These are phyloP conservation scores for Bidens hawaiensis DNA, from an alignment of 140 eudicot genomes.

Conservation along the genomic window DNA sequence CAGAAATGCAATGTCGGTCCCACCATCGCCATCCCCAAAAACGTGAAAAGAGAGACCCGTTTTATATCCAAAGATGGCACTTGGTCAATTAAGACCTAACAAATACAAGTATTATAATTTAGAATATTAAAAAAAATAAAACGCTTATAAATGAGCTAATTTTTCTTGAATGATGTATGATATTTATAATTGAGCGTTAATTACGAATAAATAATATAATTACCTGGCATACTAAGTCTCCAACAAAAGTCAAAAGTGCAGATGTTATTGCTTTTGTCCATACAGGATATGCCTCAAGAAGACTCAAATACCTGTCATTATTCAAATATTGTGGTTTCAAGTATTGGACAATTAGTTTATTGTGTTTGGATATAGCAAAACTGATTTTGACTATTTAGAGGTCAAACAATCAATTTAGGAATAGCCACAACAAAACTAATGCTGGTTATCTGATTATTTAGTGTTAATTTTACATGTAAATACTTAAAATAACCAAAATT, in stretches of 20 bases:
- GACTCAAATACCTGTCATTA: slow-evolving; percentile 65
- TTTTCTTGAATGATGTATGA: not conserved
- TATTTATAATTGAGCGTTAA: not conserved
- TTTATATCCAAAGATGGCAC: slow-evolving; percentile 67
- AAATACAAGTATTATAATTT: slow-evolving; percentile 4
- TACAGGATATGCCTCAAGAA: slow-evolving; percentile 72
- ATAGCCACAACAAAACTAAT: too few relatives aligned
- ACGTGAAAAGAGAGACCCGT: slow-evolving; percentile 58
- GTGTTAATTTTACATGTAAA: too few relatives aligned
- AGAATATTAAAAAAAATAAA: not conserved
- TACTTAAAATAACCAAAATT: too few relatives aligned
- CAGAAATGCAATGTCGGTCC: slow-evolving; percentile 96
- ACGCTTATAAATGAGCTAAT: not conserved
- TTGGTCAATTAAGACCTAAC: slow-evolving; percentile 66
- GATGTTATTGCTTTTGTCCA: slow-evolving; percentile 89
- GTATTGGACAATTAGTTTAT: too few relatives aligned
- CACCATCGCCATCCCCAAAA: slow-evolving; percentile 76
- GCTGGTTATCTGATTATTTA: too few relatives aligned
- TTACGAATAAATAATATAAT: not conserved
- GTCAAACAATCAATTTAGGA: not conserved
- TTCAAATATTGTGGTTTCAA: too few relatives aligned
- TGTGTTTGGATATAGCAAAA: not conserved
- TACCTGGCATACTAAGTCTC: slow-evolving; percentile 92
- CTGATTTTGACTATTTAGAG: too few relatives aligned
- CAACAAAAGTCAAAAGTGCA: slow-evolving; percentile 72